phyloP scores from a whole-genome alignment of 306 rosid genomes.

The Quercus cerris region DNA sequence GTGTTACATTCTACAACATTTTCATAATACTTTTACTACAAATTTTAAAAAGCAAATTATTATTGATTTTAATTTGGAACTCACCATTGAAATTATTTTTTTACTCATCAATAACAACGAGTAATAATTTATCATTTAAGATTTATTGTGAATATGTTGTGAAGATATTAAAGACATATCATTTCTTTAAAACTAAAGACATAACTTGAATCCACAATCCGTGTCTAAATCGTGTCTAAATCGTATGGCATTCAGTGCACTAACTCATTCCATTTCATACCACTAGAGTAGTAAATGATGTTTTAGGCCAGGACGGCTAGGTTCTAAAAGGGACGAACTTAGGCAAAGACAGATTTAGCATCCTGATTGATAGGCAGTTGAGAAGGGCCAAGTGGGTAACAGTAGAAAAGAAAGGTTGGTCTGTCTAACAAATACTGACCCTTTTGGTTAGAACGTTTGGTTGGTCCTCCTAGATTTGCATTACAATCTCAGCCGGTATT shows the following conservation, averaged over 20 bases:
- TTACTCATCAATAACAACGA: accelerated
- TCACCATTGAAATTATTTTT: too few relatives aligned
- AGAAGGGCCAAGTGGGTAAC: background rate
- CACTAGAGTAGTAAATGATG: background rate
- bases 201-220: too few relatives aligned
- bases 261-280: too few relatives aligned
- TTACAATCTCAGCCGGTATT: constrained; percentile 20
- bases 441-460: constrained; percentile 32
- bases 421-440: constrained; percentile 12
- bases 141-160: too few relatives aligned
- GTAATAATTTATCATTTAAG: accelerated
- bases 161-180: accelerated
- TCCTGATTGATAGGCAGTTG: constrained; percentile 7
- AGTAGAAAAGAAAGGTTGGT: constrained; percentile 31
- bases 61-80: too few relatives aligned
- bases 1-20: accelerated
- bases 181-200: too few relatives aligned
- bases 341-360: background rate
- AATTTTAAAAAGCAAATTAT: too few relatives aligned
- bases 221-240: too few relatives aligned
- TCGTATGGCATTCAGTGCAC: too few relatives aligned
- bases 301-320: background rate
- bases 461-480: constrained; percentile 2
- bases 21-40: too few relatives aligned
- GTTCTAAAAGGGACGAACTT: too few relatives aligned